Conservation (phyloP, 306 rosid genomes). For the Fragaria iinumae region DNA sequence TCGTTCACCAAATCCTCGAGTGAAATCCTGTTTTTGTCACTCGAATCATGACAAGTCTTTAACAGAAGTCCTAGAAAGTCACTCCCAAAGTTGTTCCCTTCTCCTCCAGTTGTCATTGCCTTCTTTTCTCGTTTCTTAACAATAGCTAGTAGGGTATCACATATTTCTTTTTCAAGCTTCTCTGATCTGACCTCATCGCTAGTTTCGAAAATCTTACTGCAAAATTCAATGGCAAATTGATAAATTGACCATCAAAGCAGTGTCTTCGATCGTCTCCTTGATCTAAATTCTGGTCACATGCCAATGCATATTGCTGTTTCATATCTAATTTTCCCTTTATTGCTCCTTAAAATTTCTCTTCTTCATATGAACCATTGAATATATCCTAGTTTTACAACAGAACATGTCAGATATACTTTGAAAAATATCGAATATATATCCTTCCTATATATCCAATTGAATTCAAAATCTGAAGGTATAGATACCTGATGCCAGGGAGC, state of each 20-base stretch:
- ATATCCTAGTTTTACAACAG: background rate
- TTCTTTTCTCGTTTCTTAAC: conserved; percentile 19
- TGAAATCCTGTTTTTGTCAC: background rate
- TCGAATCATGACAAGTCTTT: conserved; percentile 18
- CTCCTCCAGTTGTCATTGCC: conserved; percentile 4
- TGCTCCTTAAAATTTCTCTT: background rate
- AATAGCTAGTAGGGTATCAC: background rate
- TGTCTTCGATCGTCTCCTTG: background rate
- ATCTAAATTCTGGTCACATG: too few relatives aligned
- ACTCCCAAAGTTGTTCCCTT: conserved; percentile 19
- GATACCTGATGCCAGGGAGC: conserved; percentile 17
- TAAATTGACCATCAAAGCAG: background rate
- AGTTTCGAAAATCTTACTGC: conserved; percentile 17
- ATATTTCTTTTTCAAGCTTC: background rate
- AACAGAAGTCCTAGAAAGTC: background rate
- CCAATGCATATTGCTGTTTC: too few relatives aligned
- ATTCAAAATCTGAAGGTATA: background rate
- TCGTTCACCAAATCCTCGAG: conserved; percentile 23
- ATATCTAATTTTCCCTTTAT: too few relatives aligned
- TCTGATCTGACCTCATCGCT: conserved; percentile 16
- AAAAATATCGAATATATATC: background rate
- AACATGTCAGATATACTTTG: background rate
- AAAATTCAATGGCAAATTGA: background rate
- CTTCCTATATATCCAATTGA: background rate
- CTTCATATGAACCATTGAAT: background rate